A percentile compares a stretch with the other conserved stretches of the same genome.
These are phyloP conservation scores for Pythium aquatile DNA, from an alignment of 352 stramenopile species.

Conservation along the genomic window DNA sequence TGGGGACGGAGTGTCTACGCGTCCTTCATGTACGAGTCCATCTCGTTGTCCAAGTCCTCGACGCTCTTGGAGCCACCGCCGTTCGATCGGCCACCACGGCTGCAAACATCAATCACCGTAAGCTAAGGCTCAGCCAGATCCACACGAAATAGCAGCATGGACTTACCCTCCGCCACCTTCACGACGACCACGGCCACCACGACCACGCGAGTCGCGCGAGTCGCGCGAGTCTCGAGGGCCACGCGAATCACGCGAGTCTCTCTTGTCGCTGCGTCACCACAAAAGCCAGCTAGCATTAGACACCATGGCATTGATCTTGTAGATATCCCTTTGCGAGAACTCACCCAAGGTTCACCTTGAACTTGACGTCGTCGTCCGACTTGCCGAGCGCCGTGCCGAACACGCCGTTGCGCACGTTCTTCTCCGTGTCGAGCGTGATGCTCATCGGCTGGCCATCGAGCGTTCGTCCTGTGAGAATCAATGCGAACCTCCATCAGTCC, in stretches of 20 bases:
- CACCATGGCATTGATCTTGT: background rate
- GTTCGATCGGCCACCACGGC: conserved; percentile 32
- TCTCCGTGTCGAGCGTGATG: conserved; percentile 65
- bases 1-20: conserved; percentile 31
- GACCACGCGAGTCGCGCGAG: background rate
- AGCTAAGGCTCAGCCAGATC: conserved; percentile 13
- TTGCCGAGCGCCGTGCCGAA: conserved; percentile 69
- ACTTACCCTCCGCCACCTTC: conserved; percentile 38
- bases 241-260: conserved; percentile 3
- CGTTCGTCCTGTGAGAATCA: conserved; percentile 46
- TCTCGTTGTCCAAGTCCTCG: conserved; percentile 80
- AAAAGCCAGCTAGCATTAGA: background rate
- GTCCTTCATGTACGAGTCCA: conserved; percentile 88
- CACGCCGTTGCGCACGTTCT: conserved; percentile 72
- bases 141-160: too few species aligned
- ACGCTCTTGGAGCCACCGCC: conserved; percentile 41
- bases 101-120: conserved; percentile 12
- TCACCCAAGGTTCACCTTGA: conserved; percentile 80
- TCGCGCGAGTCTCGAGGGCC: background rate
- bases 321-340: conserved; percentile 3
- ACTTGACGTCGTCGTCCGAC: conserved; percentile 66
- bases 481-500: background rate
- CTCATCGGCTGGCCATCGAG: conserved; percentile 76
- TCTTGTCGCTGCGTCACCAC: conserved; percentile 12
- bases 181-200: conserved; percentile 30